Base-by-base conservation (phyloP, 139 green algal species). In the Chlorella vulgaris region DNA sequence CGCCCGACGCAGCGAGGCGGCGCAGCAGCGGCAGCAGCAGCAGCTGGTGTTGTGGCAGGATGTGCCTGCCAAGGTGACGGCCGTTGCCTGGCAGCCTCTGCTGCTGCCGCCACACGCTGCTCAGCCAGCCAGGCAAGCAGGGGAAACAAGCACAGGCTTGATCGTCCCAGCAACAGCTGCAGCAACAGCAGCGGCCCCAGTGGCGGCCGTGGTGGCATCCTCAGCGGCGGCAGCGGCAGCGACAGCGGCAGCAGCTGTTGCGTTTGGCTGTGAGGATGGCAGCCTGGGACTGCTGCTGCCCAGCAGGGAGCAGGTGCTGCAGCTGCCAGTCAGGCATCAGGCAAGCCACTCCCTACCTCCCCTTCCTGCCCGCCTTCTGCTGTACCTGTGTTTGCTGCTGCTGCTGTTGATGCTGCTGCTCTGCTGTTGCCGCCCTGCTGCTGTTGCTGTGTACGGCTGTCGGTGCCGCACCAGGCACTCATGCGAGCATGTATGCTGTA, bases 201-300 rank as follows among this genome's bases (percentile, higher is more conserved):
- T 42, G n/a, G 42, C 43, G 29, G 69, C 69, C 29, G 47, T 58
- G 13, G 47, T 58, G 47, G 68, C 68, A 15, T 51, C n/a, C n/a
- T n/a, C n/a, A n/a, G n/a, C n/a, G n/a, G n/a, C n/a, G n/a, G n/a
- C n/a, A n/a, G n/a, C n/a, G n/a, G n/a, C n/a, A n/a, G n/a, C n/a
- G n/a, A n/a, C n/a, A n/a, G n/a, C n/a, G n/a, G n/a, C 43, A 42
- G 35, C 55, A 21, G 38, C 63, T n/a, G 35, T 87, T n/a, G 83
- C 67, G 19, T 87, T 83, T 58, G 83, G 83, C 6, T 87, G 81
- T 26, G 55, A 74, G 67, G 83, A 87, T 39, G 83, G 83, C 2
- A 69, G 69, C 28, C 7, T 87, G 33, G 83, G 83, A 26, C 24
- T 87, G 13, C 33, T 87, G 63, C 35, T 65, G 36, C 31, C 50